Conservation (phyloP, 2,329 filamentous ascomycete genomes). For the Aureobasidium pullulans region DNA sequence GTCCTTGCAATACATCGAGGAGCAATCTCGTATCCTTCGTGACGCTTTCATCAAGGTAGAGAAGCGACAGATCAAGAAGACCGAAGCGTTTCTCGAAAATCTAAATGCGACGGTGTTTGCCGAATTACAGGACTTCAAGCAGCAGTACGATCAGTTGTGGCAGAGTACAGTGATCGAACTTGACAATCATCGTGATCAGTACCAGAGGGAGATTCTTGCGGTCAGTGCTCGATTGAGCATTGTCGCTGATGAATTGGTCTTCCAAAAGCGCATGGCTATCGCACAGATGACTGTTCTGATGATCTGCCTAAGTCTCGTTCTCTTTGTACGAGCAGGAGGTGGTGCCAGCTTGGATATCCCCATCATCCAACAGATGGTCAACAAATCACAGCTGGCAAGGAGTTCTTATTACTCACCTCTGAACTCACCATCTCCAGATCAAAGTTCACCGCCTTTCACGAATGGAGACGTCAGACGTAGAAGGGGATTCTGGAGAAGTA, state of each 20-base stretch:
- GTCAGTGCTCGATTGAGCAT: slow-evolving; percentile 74
- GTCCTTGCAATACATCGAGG: slow-evolving; percentile 91
- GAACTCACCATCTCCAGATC: slow-evolving; percentile 28
- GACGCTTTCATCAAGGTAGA: slow-evolving; percentile 83
- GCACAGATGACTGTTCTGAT: slow-evolving; percentile 82
- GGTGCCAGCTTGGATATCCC: slow-evolving; percentile 33
- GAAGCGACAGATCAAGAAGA: slow-evolving; percentile 77
- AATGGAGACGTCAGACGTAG: slow-evolving; percentile 15
- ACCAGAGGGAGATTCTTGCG: slow-evolving; percentile 74
- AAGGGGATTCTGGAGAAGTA: slow-evolving; percentile 25
- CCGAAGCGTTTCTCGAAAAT: slow-evolving; percentile 69
- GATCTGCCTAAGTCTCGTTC: slow-evolving; percentile 76
- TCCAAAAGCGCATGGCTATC: slow-evolving; percentile 84
- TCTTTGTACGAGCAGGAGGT: slow-evolving; percentile 51
- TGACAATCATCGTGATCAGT: slow-evolving; percentile 78
- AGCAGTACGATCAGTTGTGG: slow-evolving; percentile 94
- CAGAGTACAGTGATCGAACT: slow-evolving; percentile 89
- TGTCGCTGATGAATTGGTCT: slow-evolving; percentile 83
- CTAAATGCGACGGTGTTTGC: slow-evolving; percentile 82
- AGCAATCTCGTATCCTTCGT: slow-evolving; percentile 83
- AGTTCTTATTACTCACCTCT: slow-evolving; percentile 29
- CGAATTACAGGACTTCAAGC: slow-evolving; percentile 69
- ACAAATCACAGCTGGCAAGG: slow-evolving; percentile 26
- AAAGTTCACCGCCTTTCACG: slow-evolving; percentile 22
- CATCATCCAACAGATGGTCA: slow-evolving; percentile 38